Evolutionary conservation across 441 rosid genomes (phyloP), one percentile per base, ranked within the genome.

Genomic region (Syzygium malaccense): DNA sequence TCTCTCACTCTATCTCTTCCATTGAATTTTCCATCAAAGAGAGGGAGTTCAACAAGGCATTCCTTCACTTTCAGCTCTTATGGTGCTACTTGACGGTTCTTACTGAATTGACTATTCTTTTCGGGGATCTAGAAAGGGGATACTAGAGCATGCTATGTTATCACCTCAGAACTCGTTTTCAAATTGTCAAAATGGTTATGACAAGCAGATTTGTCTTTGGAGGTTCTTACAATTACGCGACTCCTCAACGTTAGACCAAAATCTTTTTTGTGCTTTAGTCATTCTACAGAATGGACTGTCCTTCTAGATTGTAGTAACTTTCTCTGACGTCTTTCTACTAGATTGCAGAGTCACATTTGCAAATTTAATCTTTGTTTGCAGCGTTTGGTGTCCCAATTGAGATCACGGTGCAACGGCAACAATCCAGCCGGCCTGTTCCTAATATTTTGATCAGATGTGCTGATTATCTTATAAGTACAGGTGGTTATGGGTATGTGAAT

Each of bases 381-480:
- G 99, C 92, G 55, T 96, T 97, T 94, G 99, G 99, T 91, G 97
- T 95, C 89, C 97, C 98, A 23, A 91, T 97, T 88, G 96, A 96
- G 88, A 86, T 93, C 87, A 93, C 93, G 19, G 96, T 97, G 86
- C 98, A 96, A 89, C 92, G 95, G 30, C 98, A 96, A 88, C 95
- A 94, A 71, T 92, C 94, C 79, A 93, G 94, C 94, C 90, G 92
- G 89, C 94, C 95, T 84, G 87, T 97, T 90, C 99, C 99, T 18
- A 89, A 90, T 86, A 92, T 97, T 90, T 90, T 97, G 92, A 92
- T 92, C 75, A 95, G 92, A 89, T 96, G 98, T 90, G 97, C 97
- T 4, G 99, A 97, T 90, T 94, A 92, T 95, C 98, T 97, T 90
- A 91, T 97, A 88, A 89, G 91, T 91, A 93, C 98, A 90, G 99